Evolutionary conservation across 1,139 yeast species (phyloP).

Genomic region (Lodderomyces beijingensis): DNA sequence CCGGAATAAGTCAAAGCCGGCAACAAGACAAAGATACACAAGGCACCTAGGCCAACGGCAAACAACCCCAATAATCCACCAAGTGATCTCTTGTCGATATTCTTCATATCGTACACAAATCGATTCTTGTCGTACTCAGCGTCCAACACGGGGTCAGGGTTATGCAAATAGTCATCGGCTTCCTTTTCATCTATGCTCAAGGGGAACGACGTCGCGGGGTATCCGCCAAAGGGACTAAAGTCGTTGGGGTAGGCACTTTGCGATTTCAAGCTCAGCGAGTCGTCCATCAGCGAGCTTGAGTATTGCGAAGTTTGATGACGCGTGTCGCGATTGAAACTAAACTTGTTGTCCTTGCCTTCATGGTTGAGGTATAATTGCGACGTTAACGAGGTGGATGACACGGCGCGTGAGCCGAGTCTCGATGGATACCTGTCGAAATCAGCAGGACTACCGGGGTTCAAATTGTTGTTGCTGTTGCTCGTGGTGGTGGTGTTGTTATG

Average conservation of each 20-base stretch:
- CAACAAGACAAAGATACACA: conserved; percentile 61
- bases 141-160: conserved; percentile 89
- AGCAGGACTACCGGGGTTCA: conserved; percentile 32
- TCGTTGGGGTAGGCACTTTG: conserved; percentile 16
- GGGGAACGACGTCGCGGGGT: conserved; percentile 88
- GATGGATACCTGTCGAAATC: conserved; percentile 59
- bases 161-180: conserved; percentile 86
- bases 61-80: conserved; percentile 60
- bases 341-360: conserved; percentile 2
- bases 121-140: conserved; percentile 72
- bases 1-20: conserved; percentile 81
- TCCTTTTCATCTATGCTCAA: conserved; percentile 85
- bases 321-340: conserved; percentile 1
- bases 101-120: conserved; percentile 54
- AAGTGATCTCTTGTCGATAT: conserved; percentile 55
- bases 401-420: conserved; percentile 45
- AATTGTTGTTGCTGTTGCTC: conserved; percentile 13
- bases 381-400: conserved; percentile 40
- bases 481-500: conserved; percentile 8
- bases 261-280: conserved; percentile 9
- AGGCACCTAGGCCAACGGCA: conserved; percentile 49
- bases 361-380: conserved; percentile 18
- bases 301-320: conserved; percentile 13
- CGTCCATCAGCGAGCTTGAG: conserved; percentile 28
- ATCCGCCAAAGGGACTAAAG: conserved; percentile 89